Percentiles rank a stretch among this genome's conserved stretches.
These are phyloP conservation scores for Phytophthora hybrid DNA, from an alignment of 352 stramenopile genomes.

Conservation along the genomic window DNA sequence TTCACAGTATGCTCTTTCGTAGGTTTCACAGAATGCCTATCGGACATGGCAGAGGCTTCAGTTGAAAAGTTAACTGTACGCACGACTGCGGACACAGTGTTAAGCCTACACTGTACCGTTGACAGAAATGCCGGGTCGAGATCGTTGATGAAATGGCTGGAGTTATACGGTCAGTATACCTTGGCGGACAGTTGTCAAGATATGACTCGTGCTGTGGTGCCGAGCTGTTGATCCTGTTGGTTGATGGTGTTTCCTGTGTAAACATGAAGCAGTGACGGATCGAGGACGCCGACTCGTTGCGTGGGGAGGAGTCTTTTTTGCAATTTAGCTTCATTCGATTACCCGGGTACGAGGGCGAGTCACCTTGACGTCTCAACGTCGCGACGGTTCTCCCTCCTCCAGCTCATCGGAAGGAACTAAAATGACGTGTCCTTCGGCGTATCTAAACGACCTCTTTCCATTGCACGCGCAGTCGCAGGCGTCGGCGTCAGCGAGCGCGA, in stretches of 20 bases:
- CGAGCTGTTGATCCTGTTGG: not conserved
- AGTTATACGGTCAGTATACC: too few relatives aligned
- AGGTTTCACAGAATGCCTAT: slow-evolving; percentile 8
- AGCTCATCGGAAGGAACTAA: slow-evolving; percentile 36
- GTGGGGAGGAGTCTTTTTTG: slow-evolving; percentile 38
- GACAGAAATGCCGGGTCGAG: not conserved
- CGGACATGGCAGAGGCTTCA: not conserved
- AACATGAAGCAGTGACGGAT: slow-evolving; percentile 17
- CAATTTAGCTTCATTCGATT: slow-evolving; percentile 77
- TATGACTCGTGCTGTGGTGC: not conserved
- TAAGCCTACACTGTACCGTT: slow-evolving; percentile 3
- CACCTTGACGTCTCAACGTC: slow-evolving; percentile 16
- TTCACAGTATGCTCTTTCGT: slow-evolving; percentile 23
- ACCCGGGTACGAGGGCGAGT: slow-evolving; percentile 26
- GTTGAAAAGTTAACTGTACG: too few relatives aligned
- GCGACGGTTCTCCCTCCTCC: slow-evolving; percentile 27
- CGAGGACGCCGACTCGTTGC: slow-evolving; percentile 13
- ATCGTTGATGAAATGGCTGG: slow-evolving; percentile 16
- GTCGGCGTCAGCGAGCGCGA: slow-evolving; percentile 43
- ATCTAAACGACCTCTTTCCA: slow-evolving; percentile 60
- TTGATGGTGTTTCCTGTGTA: not conserved
- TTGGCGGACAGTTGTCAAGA: not conserved
- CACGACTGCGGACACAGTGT: too few relatives aligned
- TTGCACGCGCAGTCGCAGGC: slow-evolving; percentile 45
- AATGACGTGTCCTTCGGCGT: slow-evolving; percentile 66